Evolutionary conservation across 2,329 filamentous ascomycete species (phyloP).

Genomic region (Leptographium wingfieldii): DNA sequence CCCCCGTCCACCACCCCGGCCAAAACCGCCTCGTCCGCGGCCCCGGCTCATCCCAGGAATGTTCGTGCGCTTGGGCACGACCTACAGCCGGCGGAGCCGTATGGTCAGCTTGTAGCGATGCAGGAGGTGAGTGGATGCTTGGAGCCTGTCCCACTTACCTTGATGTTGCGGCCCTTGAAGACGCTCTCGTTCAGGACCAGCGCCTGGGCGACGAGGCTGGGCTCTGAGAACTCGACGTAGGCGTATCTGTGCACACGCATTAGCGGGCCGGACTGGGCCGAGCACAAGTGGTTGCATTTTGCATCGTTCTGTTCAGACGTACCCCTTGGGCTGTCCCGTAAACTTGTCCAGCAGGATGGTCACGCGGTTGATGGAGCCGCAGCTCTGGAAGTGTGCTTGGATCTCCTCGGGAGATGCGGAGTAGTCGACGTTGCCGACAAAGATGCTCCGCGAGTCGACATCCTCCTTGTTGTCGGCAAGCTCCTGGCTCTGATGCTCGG

Average conservation of each 20-base stretch:
- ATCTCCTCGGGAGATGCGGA: slow-evolving; percentile 95
- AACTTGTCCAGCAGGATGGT: slow-evolving; percentile 98
- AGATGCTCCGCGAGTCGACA: slow-evolving; percentile 88
- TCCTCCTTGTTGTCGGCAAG: slow-evolving; percentile 90
- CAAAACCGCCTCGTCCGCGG: slow-evolving; percentile 39
- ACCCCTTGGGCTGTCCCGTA: slow-evolving; percentile 98
- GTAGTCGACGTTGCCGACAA: slow-evolving; percentile 98
- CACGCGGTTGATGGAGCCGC: slow-evolving; percentile 93
- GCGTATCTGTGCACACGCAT: slow-evolving; percentile 55
- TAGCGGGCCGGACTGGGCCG: background rate
- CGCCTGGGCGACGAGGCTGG: slow-evolving; percentile 81
- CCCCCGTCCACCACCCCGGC: slow-evolving; percentile 33
- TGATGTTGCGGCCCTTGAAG: slow-evolving; percentile 89
- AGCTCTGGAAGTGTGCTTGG: slow-evolving; percentile 95
- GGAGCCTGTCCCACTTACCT: slow-evolving; percentile 28
- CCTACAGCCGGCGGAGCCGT: slow-evolving; percentile 20
- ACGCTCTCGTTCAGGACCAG: slow-evolving; percentile 93
- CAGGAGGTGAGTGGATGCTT: background rate
- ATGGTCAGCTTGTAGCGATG: background rate
- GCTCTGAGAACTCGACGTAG: slow-evolving; percentile 96
- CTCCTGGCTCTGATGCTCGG: slow-evolving; percentile 76
- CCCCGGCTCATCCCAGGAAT: slow-evolving; percentile 87
- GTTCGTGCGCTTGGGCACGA: slow-evolving; percentile 89
- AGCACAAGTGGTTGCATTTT: background rate
- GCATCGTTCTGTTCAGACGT: slow-evolving; percentile 21